Base-by-base conservation (phyloP, 108 stramenopile species). In the Skeletonema grethae region DNA sequence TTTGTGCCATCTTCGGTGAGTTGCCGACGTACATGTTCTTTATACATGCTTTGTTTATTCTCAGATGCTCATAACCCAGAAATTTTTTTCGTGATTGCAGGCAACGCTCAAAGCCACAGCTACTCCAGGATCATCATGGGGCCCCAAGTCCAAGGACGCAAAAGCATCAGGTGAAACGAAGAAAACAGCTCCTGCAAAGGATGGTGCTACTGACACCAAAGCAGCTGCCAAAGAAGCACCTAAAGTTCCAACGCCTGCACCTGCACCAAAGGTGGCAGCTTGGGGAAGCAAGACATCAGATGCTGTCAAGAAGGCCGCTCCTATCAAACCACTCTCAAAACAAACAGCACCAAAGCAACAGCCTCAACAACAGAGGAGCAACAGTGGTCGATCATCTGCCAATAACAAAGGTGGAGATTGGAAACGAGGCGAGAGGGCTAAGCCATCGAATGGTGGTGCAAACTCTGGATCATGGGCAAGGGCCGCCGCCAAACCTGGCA, bases 261-360 rank as follows among this genome's bases (percentile, higher is more conserved):
- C 75, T 43, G 74, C 71, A 36, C 76, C 75, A 48, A 72, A 59
- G 16, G 46, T 34, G n/a, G 57, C 58, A 61, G 73, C 83, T 59
- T 79, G 79, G 83, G 73, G 79, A 28, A 62, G 55, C 32, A 69
- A 69, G 29, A 61, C 77, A 24, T 79, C 73, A 24, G 69, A 70
- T 38, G 83, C 75, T 41, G 56, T 82, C 10, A 76, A 68, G 58
- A 67, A 13, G 38, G 73, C 77, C 3, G 76, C 77, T 22, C 65
- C 84, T 41, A 77, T 59, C 36, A 57, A 34, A 41, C 58, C 69
- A 18, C 77, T 73, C 24, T 61, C 63, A 31, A 74, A 70, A 28
- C 50, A 67, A 39, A 41, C 45, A 10, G 61, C 28, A 15, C 72
- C 70, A 58, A 57, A 70, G 20, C 69, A 64, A 16, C 63, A 75